phyloP scores from a whole-genome alignment of 352 stramenopile genomes.

The Elongisporangium undulatum region DNA sequence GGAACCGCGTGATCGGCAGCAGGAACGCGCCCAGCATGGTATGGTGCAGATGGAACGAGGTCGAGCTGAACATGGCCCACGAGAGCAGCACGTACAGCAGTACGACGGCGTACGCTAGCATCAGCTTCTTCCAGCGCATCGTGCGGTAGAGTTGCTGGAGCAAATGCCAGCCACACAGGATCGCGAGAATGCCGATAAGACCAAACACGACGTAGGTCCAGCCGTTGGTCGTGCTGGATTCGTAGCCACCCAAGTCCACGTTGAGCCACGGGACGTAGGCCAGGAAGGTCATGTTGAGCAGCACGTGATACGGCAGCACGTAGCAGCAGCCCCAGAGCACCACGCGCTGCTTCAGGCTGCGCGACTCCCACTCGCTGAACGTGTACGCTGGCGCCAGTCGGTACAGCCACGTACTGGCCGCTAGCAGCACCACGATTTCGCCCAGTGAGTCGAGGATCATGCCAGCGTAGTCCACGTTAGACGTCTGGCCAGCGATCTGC shows the following conservation, averaged over 20 bases:
- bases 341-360: slow-evolving; percentile 23
- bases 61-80: slow-evolving; percentile 53
- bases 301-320: slow-evolving; percentile 57
- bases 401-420: slow-evolving; percentile 39
- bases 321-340: slow-evolving; percentile 62
- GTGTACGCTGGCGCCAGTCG: slow-evolving; percentile 32
- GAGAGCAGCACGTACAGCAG: slow-evolving; percentile 25
- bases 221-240: slow-evolving; percentile 30
- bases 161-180: slow-evolving; percentile 28
- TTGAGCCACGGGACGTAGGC: slow-evolving; percentile 72
- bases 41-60: slow-evolving; percentile 70
- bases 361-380: slow-evolving; percentile 35
- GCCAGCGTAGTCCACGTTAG: slow-evolving; percentile 47
- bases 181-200: slow-evolving; percentile 22
- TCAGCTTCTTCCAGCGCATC: slow-evolving; percentile 26
- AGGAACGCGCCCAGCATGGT: slow-evolving; percentile 61
- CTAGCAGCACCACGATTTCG: slow-evolving; percentile 64
- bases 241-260: slow-evolving; percentile 61
- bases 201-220: slow-evolving; percentile 63
- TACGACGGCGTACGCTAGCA: slow-evolving; percentile 31
- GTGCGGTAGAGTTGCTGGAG: slow-evolving; percentile 42
- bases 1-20: slow-evolving; percentile 67
- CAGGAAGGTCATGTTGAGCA: slow-evolving; percentile 78
- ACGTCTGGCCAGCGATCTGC: slow-evolving; percentile 51
- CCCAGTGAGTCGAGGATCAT: slow-evolving; percentile 48